These are phyloP conservation scores for Phytophthora cryptogea DNA, from an alignment of 352 stramenopile species.

Conservation along the genomic window DNA sequence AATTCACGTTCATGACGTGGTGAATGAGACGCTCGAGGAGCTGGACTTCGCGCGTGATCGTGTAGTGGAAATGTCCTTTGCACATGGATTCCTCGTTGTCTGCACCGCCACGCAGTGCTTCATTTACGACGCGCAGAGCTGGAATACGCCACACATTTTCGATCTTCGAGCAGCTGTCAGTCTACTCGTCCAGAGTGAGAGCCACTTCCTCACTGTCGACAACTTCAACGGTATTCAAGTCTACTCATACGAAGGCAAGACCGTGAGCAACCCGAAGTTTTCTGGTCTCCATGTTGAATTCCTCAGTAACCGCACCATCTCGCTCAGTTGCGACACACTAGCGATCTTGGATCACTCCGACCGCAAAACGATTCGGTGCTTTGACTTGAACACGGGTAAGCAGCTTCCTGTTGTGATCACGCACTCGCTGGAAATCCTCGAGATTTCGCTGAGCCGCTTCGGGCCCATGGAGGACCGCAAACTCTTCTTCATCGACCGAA, in stretches of 20 bases:
- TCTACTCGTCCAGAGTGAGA: constrained; percentile 88
- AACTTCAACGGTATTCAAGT: constrained; percentile 89
- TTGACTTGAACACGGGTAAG: constrained; percentile 89
- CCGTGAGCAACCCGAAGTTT: constrained; percentile 87
- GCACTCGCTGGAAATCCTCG: constrained; percentile 79
- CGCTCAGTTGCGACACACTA: constrained; percentile 87
- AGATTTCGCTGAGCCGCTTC: constrained; percentile 86
- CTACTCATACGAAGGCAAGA: constrained; percentile 93
- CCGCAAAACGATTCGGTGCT: constrained; percentile 88
- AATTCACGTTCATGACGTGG: constrained; percentile 89
- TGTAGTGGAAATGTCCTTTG: constrained; percentile 93
- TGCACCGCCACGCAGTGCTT: constrained; percentile 92
- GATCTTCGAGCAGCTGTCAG: constrained; percentile 88
- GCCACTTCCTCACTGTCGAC: constrained; percentile 91
- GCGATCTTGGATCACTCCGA: constrained; percentile 90
- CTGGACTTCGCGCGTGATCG: constrained; percentile 92
- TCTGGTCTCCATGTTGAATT: constrained; percentile 88
- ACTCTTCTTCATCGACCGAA: constrained; percentile 89
- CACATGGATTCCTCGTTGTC: constrained; percentile 91
- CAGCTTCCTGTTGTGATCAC: constrained; percentile 61
- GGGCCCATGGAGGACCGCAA: constrained; percentile 77
- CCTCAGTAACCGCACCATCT: constrained; percentile 84
- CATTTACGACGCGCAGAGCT: constrained; percentile 92
- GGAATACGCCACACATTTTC: constrained; percentile 94
- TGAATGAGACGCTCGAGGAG: constrained; percentile 91